Evolutionary conservation across 2,329 filamentous ascomycete species (phyloP).

Genomic region (Cytospora chrysosperma): DNA sequence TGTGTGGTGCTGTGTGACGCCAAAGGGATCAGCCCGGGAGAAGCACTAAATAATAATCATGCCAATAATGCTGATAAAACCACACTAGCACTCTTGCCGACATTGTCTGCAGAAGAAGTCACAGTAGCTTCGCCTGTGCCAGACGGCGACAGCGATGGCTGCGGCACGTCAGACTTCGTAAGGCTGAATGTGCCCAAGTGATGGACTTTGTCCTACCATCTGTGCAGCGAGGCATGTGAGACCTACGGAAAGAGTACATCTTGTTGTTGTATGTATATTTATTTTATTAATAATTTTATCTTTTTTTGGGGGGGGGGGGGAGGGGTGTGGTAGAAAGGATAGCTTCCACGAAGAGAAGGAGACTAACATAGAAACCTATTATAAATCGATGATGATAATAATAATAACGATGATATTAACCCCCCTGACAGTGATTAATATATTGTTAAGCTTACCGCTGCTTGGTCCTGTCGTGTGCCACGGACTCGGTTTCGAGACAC

Average conservation of each 20-base stretch:
- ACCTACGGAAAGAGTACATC: too few relatives aligned
- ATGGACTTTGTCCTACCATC: neutral
- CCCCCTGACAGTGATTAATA: too few relatives aligned
- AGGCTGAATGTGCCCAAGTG: neutral
- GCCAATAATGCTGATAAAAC: too few relatives aligned
- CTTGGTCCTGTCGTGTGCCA: neutral
- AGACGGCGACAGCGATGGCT: too few relatives aligned
- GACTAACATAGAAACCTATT: too few relatives aligned
- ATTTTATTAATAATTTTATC: too few relatives aligned
- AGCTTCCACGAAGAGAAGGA: neutral
- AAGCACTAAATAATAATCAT: too few relatives aligned
- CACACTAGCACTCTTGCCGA: neutral
- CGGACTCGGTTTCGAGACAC: neutral
- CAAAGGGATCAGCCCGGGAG: neutral
- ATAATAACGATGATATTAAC: too few relatives aligned
- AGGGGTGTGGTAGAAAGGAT: neutral
- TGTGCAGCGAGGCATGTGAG: neutral
- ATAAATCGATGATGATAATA: too few relatives aligned
- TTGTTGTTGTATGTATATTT: too few relatives aligned
- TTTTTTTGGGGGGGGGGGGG: too few relatives aligned
- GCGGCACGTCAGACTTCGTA: neutral
- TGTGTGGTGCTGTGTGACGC: neutral
- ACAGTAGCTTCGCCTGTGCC: neutral
- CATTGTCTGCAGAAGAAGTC: neutral
- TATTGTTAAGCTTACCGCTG: constrained; percentile 17